Base-by-base conservation (phyloP, 2,329 filamentous ascomycete species). In the Thelonectria discophora region DNA sequence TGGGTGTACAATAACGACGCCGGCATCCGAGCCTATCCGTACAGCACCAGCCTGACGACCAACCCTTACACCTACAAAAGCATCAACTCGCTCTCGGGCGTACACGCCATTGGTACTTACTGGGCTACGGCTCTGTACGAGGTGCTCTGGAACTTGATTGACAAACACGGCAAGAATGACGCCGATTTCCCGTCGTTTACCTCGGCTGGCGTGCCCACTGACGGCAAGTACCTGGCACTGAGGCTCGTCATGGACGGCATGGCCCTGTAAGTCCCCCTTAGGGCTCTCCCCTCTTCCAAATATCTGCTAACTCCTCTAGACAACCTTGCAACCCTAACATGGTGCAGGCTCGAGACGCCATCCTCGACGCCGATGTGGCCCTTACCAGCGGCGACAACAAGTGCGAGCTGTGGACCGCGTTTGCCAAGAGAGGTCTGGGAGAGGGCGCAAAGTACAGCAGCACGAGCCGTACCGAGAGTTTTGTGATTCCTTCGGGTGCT, bases 291-390 rank as follows among this genome's bases (percentile, higher is more conserved):
- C 11, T 8, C 1, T 30, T 13, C 9, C 24, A 4, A 7, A 24
- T 20, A 21, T 17, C 11, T 20, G 1, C 66, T 69, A 46, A 69
- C 48, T 3, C 9, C 0, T 1, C 8, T 0, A 70, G 68, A 55
- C 84, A 86, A 76, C 84, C 84, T 15, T 87, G 84, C 75, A 81
- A 79, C 67, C 84, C 84, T 27, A 84, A 78, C 53, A 83, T 87
- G 58, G 74, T 85, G 11, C 78, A 80, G 55, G 82, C 83, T 1
- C 78, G 85, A 27, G 79, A 86, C 57, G 83, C 83, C 17, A 86
- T 87, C 64, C 67, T 87, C 20, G 85, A 86, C 59, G 84, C 84
- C 0, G 84, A 87, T 68, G 73, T 72, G 34, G 78, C 79, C 4
- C 75, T 87, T 9, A 86, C 84, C 1, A 79, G 77, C 1, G 84